Conservation (phyloP, 306 rosid species). For the Mimosa pudica region DNA sequence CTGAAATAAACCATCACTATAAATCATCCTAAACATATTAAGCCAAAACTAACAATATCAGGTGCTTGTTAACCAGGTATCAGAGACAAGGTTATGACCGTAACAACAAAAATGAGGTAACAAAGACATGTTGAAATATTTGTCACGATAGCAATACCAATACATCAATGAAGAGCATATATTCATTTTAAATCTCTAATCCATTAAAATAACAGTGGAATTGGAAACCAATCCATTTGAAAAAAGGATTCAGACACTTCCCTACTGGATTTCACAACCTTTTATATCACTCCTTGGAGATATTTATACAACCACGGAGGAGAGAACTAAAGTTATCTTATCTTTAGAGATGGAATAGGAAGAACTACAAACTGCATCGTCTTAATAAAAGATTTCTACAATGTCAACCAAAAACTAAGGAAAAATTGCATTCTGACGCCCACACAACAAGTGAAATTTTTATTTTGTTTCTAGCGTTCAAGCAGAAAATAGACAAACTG, state of each 20-base stretch:
- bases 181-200: conserved; percentile 24
- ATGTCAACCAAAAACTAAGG: conserved; percentile 16
- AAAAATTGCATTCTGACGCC: background rate
- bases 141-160: conserved; percentile 7
- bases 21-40: conserved; percentile 17
- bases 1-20: conserved; percentile 47
- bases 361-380: conserved; percentile 20
- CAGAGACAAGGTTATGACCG: background rate
- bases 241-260: background rate
- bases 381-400: conserved; percentile 14
- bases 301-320: background rate
- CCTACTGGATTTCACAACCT: background rate
- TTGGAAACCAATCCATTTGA: background rate
- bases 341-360: conserved; percentile 11
- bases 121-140: conserved; percentile 12
- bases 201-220: background rate
- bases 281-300: conserved; percentile 2
- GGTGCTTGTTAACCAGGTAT: background rate
- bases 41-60: conserved; percentile 24
- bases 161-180: conserved; percentile 10
- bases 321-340: background rate
- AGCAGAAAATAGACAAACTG: background rate
- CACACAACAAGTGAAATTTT: background rate
- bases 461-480: background rate
- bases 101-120: background rate